Percentiles rank a stretch among this genome's conserved stretches.
Evolutionary conservation across 169 alveolate genomes (phyloP).

Genomic region (Cryptosporidium sp.): DNA sequence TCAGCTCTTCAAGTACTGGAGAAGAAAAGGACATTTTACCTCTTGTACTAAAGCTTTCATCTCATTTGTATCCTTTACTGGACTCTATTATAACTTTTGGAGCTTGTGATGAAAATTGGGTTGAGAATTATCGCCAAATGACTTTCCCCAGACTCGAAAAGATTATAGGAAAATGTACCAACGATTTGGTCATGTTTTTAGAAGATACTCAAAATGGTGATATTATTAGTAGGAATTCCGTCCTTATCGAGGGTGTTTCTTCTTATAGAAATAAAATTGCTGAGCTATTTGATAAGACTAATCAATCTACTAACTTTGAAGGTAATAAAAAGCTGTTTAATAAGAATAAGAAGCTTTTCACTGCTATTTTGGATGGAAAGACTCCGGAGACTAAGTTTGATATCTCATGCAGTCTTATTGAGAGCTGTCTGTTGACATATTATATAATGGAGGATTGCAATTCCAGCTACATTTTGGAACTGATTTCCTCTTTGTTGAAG

Average conservation of each 20-base stretch:
- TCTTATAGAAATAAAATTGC: neutral
- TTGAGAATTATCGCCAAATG: conserved; percentile 36
- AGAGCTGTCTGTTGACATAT: conserved; percentile 8
- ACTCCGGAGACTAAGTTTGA: neutral
- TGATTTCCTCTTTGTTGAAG: neutral
- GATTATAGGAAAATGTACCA: conserved; percentile 5
- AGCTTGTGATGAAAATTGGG: conserved; percentile 18
- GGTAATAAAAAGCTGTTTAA: neutral
- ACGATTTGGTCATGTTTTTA: neutral
- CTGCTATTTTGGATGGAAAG: neutral
- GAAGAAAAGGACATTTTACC: neutral
- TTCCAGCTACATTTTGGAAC: conserved; percentile 2
- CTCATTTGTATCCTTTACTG: neutral
- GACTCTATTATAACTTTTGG: conserved; percentile 28
- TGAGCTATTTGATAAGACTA: neutral
- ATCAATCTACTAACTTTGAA: neutral
- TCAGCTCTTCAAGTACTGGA: neutral
- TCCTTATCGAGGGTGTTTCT: neutral
- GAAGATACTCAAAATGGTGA: neutral
- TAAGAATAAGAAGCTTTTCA: neutral
- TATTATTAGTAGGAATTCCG: neutral
- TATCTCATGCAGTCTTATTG: neutral
- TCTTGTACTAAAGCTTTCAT: conserved; percentile 6
- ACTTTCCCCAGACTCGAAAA: conserved; percentile 59
- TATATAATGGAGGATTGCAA: conserved; percentile 46